Evolutionary conservation across 768 basidiomycete species (phyloP).

Genomic region (Clathrus columnatus): DNA sequence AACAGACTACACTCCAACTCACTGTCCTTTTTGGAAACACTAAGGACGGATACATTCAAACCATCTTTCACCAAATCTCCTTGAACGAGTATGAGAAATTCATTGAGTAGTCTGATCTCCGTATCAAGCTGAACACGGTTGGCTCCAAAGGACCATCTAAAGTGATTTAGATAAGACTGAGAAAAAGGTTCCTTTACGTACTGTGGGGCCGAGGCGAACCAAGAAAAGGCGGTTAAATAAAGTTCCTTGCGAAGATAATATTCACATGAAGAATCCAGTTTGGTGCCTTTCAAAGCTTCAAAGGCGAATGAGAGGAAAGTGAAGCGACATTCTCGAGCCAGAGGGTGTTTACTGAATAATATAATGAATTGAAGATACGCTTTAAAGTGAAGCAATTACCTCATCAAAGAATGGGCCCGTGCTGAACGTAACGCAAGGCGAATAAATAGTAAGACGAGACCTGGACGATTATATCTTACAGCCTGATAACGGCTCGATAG

Average conservation of each 20-base stretch:
- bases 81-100: conserved; percentile 73
- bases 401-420: conserved; percentile 57
- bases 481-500: conserved; percentile 89
- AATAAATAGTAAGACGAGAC: conserved; percentile 79
- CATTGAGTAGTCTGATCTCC: conserved; percentile 79
- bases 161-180: not conserved
- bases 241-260: conserved; percentile 62
- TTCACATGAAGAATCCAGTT: conserved; percentile 78
- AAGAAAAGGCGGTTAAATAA: conserved; percentile 74
- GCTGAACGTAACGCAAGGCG: conserved; percentile 79
- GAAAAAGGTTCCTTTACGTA: conserved; percentile 31
- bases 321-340: conserved; percentile 86
- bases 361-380: not conserved
- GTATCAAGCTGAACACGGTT: conserved; percentile 84
- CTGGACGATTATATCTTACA: conserved; percentile 77
- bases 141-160: conserved; percentile 93
- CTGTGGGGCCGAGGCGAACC: conserved; percentile 95
- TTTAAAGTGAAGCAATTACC: conserved; percentile 38
- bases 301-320: conserved; percentile 90
- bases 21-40: not conserved
- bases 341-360: conserved; percentile 67
- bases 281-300: conserved; percentile 81
- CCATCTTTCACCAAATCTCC: conserved; percentile 58
- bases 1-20: not conserved
- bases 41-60: conserved; percentile 16